phyloP scores from a whole-genome alignment of 257 asterid genomes.

The Leonotis leonurus region DNA sequence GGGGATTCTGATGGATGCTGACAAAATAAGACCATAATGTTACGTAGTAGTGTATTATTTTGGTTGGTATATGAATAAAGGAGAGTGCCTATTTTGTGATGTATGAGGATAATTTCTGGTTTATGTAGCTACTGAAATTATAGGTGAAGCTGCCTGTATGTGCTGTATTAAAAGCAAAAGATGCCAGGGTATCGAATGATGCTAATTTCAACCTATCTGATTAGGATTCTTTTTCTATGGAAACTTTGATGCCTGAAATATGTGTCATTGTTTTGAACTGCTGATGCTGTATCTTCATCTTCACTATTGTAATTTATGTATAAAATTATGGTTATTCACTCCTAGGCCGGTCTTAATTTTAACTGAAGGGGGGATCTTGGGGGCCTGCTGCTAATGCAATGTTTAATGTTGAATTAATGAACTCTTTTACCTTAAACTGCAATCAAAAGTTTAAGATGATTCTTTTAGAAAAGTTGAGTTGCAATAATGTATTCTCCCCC shows the following conservation, averaged over 20 bases:
- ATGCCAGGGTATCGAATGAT: slow-evolving; percentile 9
- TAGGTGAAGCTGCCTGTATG: slow-evolving; percentile 15
- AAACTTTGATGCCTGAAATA: not conserved
- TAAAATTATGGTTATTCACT: not conserved
- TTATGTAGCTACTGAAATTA: slow-evolving; percentile 5
- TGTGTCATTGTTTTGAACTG: not conserved
- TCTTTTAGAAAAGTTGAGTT: not conserved
- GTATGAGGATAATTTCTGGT: slow-evolving; percentile 10
- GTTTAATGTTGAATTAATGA: not conserved
- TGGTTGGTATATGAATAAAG: slow-evolving; percentile 2
- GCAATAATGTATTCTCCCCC: not conserved
- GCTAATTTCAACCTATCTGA: not conserved
- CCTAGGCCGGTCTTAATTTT: not conserved
- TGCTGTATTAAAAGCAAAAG: slow-evolving; percentile 1
- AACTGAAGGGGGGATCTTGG: not conserved
- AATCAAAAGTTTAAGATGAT: not conserved
- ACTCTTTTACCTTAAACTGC: not conserved
- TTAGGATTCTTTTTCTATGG: not conserved
- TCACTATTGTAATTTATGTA: not conserved
- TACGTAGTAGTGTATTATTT: slow-evolving; percentile 4
- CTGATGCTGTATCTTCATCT: not conserved
- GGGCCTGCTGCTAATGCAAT: not conserved
- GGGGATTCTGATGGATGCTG: slow-evolving; percentile 12
- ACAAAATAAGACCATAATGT: slow-evolving; percentile 10
- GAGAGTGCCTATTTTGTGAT: slow-evolving; percentile 2